These are phyloP conservation scores for Aquilaria sinensis DNA, from an alignment of 345 rosid genomes.

Conservation along the genomic window DNA sequence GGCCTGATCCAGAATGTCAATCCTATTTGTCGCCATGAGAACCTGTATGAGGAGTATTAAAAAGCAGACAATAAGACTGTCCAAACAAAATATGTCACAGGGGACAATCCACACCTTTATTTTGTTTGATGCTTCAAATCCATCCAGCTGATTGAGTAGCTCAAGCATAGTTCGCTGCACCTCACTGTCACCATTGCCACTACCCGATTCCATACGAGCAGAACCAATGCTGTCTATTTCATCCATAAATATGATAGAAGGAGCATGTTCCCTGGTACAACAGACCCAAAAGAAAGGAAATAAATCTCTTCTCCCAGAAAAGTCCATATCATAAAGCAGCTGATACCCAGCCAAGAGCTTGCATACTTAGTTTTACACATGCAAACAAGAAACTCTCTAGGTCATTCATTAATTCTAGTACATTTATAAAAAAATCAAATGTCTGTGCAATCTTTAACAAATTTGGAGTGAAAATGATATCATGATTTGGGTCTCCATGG, in stretches of 20 bases:
- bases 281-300: too few relatives aligned
- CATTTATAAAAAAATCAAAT: too few relatives aligned
- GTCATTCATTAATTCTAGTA: too few relatives aligned
- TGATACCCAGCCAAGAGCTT: too few relatives aligned
- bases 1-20: constrained; percentile 97
- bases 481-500: too few relatives aligned
- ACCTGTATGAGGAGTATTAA: constrained; percentile 45
- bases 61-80: constrained; percentile 1
- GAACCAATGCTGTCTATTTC: constrained; percentile 99
- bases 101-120: constrained; percentile 51
- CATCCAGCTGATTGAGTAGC: constrained; percentile 98
- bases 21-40: constrained; percentile 97
- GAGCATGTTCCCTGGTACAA: constrained; percentile 78
- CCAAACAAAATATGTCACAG: background rate
- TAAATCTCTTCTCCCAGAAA: too few relatives aligned
- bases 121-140: constrained; percentile 98
- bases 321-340: too few relatives aligned
- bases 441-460: too few relatives aligned
- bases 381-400: too few relatives aligned
- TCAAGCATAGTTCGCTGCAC: constrained; percentile 99
- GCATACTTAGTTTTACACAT: too few relatives aligned
- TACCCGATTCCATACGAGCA: constrained; percentile 99
- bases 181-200: constrained; percentile 98
- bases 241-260: constrained; percentile 98
- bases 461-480: too few relatives aligned